Evolutionary conservation across 192 early-diverging fungal species (phyloP), one percentile per base, ranked within the genome.

Genomic region (Backusella parvicylindrica): DNA sequence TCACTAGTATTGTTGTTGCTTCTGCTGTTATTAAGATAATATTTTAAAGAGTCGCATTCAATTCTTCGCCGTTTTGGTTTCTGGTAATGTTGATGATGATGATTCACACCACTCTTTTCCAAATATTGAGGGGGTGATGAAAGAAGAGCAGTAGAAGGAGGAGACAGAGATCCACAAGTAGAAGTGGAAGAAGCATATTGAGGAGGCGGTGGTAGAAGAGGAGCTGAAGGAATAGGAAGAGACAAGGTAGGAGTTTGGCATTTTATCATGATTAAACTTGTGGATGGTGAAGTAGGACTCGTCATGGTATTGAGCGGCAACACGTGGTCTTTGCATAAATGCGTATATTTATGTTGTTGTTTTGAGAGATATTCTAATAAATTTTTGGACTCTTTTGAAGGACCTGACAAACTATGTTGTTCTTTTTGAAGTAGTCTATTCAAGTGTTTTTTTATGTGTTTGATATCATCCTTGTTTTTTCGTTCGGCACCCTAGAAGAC

Each of bases 381-480:
- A 60, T n/a, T 87, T 87, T 60, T 26, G 23, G 53, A 60, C 12
- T 60, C 53, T 28, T 60, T 60, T 23, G 53, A 60, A 60, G 53
- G 53, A 3, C 53, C 53, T 60, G 53, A 60, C 8, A 60, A 28
- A 28, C 26, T 60, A 60, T 60, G 53, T 60, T 60, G 53, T 3
- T 60, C 53, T 60, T 60, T 60, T 26, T 60, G 53, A 60, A 60
- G 23, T 28, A 80, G 87, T 82, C 77, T 90, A 88, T 38, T 90
- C 90, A 82, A 85, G 85, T 86, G 76, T 75, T 89, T 89, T 50
- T 92, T 91, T 9, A 92, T 79, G 75, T 94, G 90, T 72, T 86
- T 89, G 60, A 84, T 80, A 72, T 94, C 92, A 72, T 94, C 92
- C 75, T 94, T 94, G 72, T 91, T 88, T 71, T 94, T 92, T 23